Percentiles rank a stretch among this genome's conserved stretches.
These are phyloP conservation scores for Arthrobotrys sinensis DNA, from an alignment of 2,329 filamentous ascomycete genomes.

Conservation along the genomic window DNA sequence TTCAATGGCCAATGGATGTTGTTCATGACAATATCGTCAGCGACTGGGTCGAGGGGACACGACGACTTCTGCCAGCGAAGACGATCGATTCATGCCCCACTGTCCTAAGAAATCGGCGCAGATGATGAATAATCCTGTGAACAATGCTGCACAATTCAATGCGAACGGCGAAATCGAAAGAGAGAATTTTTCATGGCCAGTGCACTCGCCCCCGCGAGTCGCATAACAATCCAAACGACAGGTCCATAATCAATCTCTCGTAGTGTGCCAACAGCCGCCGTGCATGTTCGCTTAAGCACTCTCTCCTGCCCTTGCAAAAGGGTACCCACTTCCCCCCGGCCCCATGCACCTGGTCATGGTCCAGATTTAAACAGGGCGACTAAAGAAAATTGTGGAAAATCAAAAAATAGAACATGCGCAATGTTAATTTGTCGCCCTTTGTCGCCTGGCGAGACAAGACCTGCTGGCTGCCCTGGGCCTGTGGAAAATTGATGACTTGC, in stretches of 20 bases:
- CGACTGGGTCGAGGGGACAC: not conserved
- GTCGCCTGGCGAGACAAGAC: conserved; percentile 33
- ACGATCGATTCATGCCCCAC: conserved; percentile 17
- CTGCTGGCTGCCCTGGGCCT: not conserved
- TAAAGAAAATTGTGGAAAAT: conserved; percentile 17
- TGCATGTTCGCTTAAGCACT: conserved; percentile 48
- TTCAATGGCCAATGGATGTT: conserved; percentile 1
- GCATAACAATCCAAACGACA: conserved; percentile 39
- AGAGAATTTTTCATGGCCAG: not conserved
- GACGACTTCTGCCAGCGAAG: conserved; percentile 9
- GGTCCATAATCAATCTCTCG: conserved; percentile 43
- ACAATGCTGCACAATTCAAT: conserved; percentile 3
- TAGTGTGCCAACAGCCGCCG: conserved; percentile 58
- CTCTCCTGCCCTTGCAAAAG: not conserved
- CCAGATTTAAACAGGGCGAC: conserved; percentile 42
- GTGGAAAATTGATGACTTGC: not conserved
- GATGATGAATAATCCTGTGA: conserved; percentile 18
- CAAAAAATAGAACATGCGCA: conserved; percentile 32
- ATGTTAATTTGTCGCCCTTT: conserved; percentile 18
- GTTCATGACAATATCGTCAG: not conserved
- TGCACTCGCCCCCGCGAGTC: conserved; percentile 22
- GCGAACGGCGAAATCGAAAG: not conserved
- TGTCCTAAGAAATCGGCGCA: conserved; percentile 6
- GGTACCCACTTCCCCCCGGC: not conserved
- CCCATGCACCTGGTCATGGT: conserved; percentile 9